Percentiles rank a stretch among this genome's conserved stretches.
phyloP scores from a whole-genome alignment of 73 alveolate genomes.

The Tetrahymena elliotti region DNA sequence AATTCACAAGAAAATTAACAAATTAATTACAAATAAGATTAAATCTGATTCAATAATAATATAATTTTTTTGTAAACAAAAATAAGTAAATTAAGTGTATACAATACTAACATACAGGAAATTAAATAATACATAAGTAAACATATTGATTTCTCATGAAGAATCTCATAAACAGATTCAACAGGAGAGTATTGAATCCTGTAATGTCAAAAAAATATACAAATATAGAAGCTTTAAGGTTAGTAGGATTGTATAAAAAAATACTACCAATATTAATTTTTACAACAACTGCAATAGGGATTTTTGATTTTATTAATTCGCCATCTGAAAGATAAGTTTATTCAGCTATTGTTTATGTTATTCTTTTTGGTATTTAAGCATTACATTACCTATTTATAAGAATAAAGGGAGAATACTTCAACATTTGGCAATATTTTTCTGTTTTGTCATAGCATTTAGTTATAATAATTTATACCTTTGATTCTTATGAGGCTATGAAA shows the following conservation, averaged over 20 bases:
- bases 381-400: not conserved
- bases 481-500: not conserved
- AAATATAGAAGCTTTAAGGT: not conserved
- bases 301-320: not conserved
- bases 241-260: not conserved
- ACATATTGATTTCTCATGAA: not conserved
- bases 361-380: not conserved
- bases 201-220: not conserved
- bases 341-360: not conserved
- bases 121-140: not conserved
- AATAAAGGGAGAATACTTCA: not conserved
- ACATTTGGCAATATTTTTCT: not conserved
- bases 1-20: not conserved
- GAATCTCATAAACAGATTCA: not conserved
- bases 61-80: not conserved
- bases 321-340: not conserved
- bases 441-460: not conserved
- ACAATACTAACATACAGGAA: not conserved
- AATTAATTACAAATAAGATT: not conserved
- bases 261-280: not conserved
- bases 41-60: not conserved
- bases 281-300: not conserved
- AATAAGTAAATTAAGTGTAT: not conserved
- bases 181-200: not conserved
- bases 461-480: not conserved